phyloP scores from a whole-genome alignment of 2,329 filamentous ascomycete genomes.

The Magnaporthales sp. region DNA sequence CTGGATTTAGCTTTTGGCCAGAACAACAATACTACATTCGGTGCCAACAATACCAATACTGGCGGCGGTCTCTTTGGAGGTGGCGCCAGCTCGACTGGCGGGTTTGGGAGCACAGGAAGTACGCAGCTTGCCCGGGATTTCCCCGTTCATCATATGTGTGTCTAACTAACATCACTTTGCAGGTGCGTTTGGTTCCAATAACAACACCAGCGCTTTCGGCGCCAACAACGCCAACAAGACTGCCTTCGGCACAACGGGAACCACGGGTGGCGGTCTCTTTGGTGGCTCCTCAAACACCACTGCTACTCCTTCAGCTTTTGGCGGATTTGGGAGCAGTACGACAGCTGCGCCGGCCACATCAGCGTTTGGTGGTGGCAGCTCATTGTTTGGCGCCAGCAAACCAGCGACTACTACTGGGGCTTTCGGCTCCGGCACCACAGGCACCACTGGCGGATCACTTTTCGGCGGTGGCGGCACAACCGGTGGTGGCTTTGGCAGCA shows the following conservation, averaged over 20 bases:
- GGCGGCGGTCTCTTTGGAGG: constrained; percentile 38
- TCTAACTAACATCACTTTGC: constrained; percentile 2
- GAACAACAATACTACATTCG: constrained; percentile 19
- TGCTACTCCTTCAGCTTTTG: constrained; percentile 24
- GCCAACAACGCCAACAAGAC: constrained; percentile 28
- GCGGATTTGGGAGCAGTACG: constrained; percentile 29
- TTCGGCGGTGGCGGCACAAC: constrained; percentile 34
- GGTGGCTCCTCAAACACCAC: constrained; percentile 26
- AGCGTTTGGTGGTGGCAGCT: constrained; percentile 26
- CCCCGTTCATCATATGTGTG: neutral
- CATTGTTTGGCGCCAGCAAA: constrained; percentile 45
- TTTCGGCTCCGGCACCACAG: constrained; percentile 25
- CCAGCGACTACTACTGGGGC: constrained; percentile 29
- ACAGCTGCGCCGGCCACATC: constrained; percentile 26
- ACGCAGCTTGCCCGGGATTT: constrained; percentile 7
- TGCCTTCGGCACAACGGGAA: constrained; percentile 39
- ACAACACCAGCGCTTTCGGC: constrained; percentile 18
- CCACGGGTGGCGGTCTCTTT: constrained; percentile 35
- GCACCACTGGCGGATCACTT: constrained; percentile 27
- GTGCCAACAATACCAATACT: constrained; percentile 21
- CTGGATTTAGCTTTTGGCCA: constrained; percentile 26
- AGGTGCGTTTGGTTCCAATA: constrained; percentile 18
- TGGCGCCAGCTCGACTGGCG: constrained; percentile 8
- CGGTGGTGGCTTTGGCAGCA: constrained; percentile 28
- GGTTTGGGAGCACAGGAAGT: constrained; percentile 14